Evolutionary conservation across 2,329 filamentous ascomycete genomes (phyloP).

Genomic region (Ophiostoma perfectum): DNA sequence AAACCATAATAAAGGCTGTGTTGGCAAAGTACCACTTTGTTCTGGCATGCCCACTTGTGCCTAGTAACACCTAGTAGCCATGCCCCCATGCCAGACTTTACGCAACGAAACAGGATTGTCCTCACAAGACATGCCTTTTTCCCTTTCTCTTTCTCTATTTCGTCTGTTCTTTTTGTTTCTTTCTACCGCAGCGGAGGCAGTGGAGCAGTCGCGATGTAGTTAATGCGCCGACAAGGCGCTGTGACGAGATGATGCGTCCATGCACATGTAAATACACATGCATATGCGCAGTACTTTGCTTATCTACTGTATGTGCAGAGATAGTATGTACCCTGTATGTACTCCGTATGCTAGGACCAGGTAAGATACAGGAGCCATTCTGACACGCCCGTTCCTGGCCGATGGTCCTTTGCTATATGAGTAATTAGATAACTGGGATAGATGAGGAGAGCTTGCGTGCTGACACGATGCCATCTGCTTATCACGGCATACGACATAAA

Average conservation of each 20-base stretch:
- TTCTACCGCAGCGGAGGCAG: slow-evolving; percentile 11
- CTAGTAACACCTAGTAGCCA: not conserved
- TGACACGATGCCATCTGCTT: not conserved
- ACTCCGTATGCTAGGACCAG: not conserved
- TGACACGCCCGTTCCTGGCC: not conserved
- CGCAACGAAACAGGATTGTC: slow-evolving; percentile 3
- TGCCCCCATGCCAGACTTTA: slow-evolving; percentile 5
- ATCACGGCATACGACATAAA: not conserved
- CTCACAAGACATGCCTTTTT: not conserved
- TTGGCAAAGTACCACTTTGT: not conserved
- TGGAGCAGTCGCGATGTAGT: not conserved
- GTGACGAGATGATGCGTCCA: not conserved
- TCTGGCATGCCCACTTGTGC: not conserved
- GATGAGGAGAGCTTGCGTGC: not conserved
- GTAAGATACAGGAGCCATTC: not conserved
- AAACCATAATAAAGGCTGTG: not conserved
- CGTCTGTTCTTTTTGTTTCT: slow-evolving; percentile 9
- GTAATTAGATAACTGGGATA: not conserved
- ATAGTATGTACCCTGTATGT: not conserved
- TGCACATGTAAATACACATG: not conserved
- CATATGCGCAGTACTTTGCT: slow-evolving; percentile 5
- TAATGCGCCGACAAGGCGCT: slow-evolving; percentile 11
- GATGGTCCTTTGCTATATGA: not conserved
- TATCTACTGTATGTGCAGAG: not conserved
- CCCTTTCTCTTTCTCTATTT: slow-evolving; percentile 6